Conservation (phyloP, 768 basidiomycete genomes). For the Psilocybe sp. region DNA sequence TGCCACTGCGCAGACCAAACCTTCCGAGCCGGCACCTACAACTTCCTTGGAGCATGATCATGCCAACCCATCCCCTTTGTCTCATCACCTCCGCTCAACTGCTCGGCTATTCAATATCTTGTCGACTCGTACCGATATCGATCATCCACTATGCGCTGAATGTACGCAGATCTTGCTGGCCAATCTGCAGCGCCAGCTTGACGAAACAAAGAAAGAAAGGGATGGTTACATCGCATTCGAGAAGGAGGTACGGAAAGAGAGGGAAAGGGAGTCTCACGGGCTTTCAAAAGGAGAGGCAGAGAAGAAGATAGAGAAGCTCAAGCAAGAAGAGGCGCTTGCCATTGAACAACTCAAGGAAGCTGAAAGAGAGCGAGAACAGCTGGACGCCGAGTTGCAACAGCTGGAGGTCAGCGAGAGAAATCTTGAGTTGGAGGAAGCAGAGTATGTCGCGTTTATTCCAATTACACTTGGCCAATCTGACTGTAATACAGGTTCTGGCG, state of each 20-base stretch:
- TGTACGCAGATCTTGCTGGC: conserved; percentile 83
- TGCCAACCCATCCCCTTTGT: conserved; percentile 68
- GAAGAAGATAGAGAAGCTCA: conserved; percentile 70
- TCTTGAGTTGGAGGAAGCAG: conserved; percentile 80
- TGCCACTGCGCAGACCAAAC: conserved; percentile 22
- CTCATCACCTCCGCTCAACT: conserved; percentile 75
- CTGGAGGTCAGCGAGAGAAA: conserved; percentile 77
- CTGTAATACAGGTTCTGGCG: conserved; percentile 67
- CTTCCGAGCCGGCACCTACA: conserved; percentile 22
- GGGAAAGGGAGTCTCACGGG: conserved; percentile 65
- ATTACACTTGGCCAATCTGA: neutral
- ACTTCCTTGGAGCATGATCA: conserved; percentile 48
- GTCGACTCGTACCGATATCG: conserved; percentile 74
- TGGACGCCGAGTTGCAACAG: conserved; percentile 68
- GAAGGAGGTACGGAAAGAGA: conserved; percentile 80
- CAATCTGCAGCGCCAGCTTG: conserved; percentile 75
- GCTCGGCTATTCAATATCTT: conserved; percentile 73
- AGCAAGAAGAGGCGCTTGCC: conserved; percentile 62
- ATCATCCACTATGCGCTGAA: conserved; percentile 93
- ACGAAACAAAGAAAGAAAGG: conserved; percentile 87
- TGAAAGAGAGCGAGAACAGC: conserved; percentile 72
- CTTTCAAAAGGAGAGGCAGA: conserved; percentile 63
- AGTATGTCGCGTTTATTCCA: conserved; percentile 44
- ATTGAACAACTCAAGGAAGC: conserved; percentile 74
- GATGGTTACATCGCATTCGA: conserved; percentile 95